phyloP scores from a whole-genome alignment of 768 basidiomycete species.

The Tylopilus rubrobrunneus region DNA sequence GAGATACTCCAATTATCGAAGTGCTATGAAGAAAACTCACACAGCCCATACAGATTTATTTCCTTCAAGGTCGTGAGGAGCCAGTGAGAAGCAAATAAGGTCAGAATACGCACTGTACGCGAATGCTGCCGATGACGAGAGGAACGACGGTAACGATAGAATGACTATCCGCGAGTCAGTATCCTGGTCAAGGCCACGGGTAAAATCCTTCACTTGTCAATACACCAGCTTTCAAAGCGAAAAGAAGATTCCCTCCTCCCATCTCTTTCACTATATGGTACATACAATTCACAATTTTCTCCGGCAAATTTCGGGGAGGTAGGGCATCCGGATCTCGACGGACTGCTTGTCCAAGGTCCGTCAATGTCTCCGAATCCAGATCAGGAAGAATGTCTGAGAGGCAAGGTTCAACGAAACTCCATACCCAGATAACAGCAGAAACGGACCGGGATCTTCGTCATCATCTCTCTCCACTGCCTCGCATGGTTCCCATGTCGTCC shows the following conservation, averaged over 20 bases:
- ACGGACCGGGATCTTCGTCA: slow-evolving; percentile 64
- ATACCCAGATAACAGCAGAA: background rate
- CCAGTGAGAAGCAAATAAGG: background rate
- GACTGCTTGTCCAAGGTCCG: slow-evolving; percentile 54
- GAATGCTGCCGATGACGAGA: slow-evolving; percentile 50
- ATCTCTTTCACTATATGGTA: slow-evolving; percentile 41
- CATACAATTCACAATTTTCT: slow-evolving; percentile 44
- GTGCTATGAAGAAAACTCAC: slow-evolving; percentile 33
- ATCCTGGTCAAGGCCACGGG: background rate
- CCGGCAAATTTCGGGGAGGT: slow-evolving; percentile 59
- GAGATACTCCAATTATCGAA: background rate
- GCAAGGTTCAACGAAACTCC: background rate
- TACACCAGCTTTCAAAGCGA: slow-evolving; percentile 67
- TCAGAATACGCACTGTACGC: slow-evolving; percentile 48
- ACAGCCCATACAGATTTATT: slow-evolving; percentile 71
- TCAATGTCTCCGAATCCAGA: slow-evolving; percentile 35
- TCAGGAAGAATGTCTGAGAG: slow-evolving; percentile 53
- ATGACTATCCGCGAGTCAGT: slow-evolving; percentile 38
- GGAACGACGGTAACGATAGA: slow-evolving; percentile 57
- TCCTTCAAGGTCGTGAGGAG: slow-evolving; percentile 31
- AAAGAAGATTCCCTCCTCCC: slow-evolving; percentile 58
- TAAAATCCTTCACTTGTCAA: slow-evolving; percentile 46
- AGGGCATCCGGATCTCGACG: slow-evolving; percentile 72
- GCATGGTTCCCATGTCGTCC: slow-evolving; percentile 44
- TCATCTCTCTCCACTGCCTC: slow-evolving; percentile 46